A percentile compares a stretch with the other conserved stretches of the same genome.
Conservation (phyloP, 1,284 basidiomycete genomes). For the Erythrobasidium hasegawianum region DNA sequence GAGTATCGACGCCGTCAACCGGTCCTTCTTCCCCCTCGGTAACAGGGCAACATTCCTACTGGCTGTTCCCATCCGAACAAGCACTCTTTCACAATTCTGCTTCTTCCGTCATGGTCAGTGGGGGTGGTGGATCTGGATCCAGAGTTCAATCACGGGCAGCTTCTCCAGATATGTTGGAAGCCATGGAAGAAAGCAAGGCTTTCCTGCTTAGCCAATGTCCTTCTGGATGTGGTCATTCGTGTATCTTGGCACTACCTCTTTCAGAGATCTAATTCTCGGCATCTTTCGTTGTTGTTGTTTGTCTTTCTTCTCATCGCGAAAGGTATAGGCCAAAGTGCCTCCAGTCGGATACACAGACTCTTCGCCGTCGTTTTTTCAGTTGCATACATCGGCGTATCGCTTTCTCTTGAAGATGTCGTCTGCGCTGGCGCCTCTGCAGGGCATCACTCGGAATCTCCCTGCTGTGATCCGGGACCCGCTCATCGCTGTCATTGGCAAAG, state of each 20-base stretch:
- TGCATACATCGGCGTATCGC: neutral
- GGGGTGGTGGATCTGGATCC: neutral
- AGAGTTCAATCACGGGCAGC: slow-evolving; percentile 28
- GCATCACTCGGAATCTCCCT: slow-evolving; percentile 60
- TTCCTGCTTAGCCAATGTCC: slow-evolving; percentile 29
- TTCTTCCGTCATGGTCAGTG: neutral
- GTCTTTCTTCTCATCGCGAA: neutral
- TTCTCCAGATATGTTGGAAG: slow-evolving; percentile 19
- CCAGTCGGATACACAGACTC: slow-evolving; percentile 8
- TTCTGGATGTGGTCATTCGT: slow-evolving; percentile 31
- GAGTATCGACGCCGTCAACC: slow-evolving; percentile 14
- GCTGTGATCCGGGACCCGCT: slow-evolving; percentile 76
- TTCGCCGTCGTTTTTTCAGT: slow-evolving; percentile 2
- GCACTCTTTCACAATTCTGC: slow-evolving; percentile 29
- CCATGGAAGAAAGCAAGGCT: slow-evolving; percentile 12
- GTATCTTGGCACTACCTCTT: slow-evolving; percentile 18
- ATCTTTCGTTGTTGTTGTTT: slow-evolving; percentile 24
- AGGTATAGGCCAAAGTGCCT: slow-evolving; percentile 12
- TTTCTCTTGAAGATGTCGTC: slow-evolving; percentile 29
- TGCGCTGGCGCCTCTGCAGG: slow-evolving; percentile 29
- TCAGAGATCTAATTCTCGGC: slow-evolving; percentile 6
- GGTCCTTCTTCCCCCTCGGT: slow-evolving; percentile 17
- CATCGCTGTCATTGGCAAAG: slow-evolving; percentile 73
- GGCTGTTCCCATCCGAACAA: slow-evolving; percentile 32
- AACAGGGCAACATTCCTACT: slow-evolving; percentile 14